A percentile compares a stretch with the other conserved stretches of the same genome.
Evolutionary conservation across 257 asterid species (phyloP).

Genomic region (Rubia yunnanensis): DNA sequence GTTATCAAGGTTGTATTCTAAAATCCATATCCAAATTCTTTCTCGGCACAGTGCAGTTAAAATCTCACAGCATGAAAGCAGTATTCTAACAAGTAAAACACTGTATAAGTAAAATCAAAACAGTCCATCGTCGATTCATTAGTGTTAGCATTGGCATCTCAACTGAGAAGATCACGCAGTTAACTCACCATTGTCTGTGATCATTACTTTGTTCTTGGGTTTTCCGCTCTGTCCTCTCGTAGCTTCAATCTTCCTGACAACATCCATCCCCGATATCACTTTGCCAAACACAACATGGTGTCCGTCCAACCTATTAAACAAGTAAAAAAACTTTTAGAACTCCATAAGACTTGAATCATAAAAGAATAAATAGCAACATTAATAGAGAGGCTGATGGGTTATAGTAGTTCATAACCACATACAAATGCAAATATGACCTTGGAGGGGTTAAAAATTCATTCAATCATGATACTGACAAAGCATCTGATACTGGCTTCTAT

Average conservation of each 20-base stretch:
- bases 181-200: slow-evolving; percentile 67
- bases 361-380: neutral
- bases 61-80: neutral
- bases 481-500: too few species aligned
- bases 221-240: slow-evolving; percentile 53
- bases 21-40: neutral
- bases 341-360: neutral
- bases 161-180: slow-evolving; percentile 8
- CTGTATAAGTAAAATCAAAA: neutral
- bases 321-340: slow-evolving; percentile 1
- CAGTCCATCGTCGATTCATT: neutral
- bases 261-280: slow-evolving; percentile 87
- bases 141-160: too few species aligned
- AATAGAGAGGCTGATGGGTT: too few species aligned
- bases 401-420: too few species aligned
- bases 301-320: slow-evolving; percentile 66
- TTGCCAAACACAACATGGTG: slow-evolving; percentile 89
- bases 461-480: too few species aligned
- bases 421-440: too few species aligned
- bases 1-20: too few species aligned
- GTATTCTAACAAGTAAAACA: neutral
- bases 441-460: too few species aligned
- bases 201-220: slow-evolving; percentile 47
- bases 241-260: slow-evolving; percentile 59
- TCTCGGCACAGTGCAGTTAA: neutral